Conservation (phyloP, 139 green algal species). For the Volvox reticuliferus region DNA sequence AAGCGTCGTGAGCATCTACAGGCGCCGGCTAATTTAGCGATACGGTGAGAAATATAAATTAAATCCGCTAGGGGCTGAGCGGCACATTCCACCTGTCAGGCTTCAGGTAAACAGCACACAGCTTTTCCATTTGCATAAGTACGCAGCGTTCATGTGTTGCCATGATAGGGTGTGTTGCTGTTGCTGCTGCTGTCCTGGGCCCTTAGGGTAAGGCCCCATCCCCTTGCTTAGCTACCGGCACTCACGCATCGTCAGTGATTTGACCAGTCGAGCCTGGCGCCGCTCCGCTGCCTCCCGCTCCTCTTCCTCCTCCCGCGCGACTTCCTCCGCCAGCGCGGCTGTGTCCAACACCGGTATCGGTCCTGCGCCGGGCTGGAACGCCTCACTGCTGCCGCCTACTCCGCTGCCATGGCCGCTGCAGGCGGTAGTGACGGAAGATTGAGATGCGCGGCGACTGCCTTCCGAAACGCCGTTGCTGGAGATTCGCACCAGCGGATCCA, state of each 20-base stretch:
- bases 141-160: too few species aligned
- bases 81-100: too few species aligned
- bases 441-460: background rate
- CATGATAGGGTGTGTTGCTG: too few species aligned
- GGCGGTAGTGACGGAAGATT: background rate
- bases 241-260: background rate
- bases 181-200: too few species aligned
- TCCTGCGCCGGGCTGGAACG: background rate
- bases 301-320: background rate
- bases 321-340: background rate
- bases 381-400: background rate
- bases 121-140: too few species aligned
- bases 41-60: too few species aligned
- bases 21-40: too few species aligned
- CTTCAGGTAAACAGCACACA: too few species aligned
- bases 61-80: too few species aligned
- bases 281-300: background rate
- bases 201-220: too few species aligned
- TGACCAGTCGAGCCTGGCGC: constrained; percentile 22
- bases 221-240: too few species aligned
- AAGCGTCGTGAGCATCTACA: too few species aligned
- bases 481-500: background rate
- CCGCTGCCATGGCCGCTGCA: background rate
- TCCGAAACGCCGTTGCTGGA: background rate
- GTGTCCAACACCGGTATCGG: background rate